phyloP scores from a whole-genome alignment of 192 early-diverging fungal genomes.

The Lunasporangiospora selenospora region DNA sequence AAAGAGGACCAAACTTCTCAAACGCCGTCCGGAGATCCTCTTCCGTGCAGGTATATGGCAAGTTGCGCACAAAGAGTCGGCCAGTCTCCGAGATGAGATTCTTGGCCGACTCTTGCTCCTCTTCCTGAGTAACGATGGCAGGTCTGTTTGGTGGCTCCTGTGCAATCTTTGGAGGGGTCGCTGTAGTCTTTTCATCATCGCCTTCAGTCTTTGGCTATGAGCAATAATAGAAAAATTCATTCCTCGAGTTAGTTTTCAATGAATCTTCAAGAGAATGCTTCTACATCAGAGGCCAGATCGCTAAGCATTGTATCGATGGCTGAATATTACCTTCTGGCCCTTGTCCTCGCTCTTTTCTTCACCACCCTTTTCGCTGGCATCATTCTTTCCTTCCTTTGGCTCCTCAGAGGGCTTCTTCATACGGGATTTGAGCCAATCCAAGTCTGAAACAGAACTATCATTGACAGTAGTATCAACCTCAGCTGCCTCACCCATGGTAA shows the following conservation, averaged over 20 bases:
- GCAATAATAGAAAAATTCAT: too few relatives aligned
- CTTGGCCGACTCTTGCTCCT: constrained; percentile 51
- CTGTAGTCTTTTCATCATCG: constrained; percentile 14
- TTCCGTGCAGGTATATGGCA: constrained; percentile 89
- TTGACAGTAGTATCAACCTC: constrained; percentile 51
- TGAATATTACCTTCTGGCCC: too few relatives aligned
- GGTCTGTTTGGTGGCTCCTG: constrained; percentile 41
- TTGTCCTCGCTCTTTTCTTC: background rate
- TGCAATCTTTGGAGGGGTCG: constrained; percentile 29
- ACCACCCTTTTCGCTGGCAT: background rate
- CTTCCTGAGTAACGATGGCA: constrained; percentile 46
- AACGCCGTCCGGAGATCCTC: constrained; percentile 87
- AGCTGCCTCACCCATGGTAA: constrained; percentile 56
- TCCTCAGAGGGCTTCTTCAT: constrained; percentile 59
- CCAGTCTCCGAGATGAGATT: constrained; percentile 93
- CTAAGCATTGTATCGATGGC: too few relatives aligned
- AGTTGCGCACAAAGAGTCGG: constrained; percentile 92
- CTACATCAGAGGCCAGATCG: too few relatives aligned
- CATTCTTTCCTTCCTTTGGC: constrained; percentile 17
- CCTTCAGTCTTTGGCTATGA: too few relatives aligned
- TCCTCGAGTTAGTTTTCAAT: background rate
- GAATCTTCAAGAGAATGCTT: too few relatives aligned
- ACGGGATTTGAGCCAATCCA: constrained; percentile 71
- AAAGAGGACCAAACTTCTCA: constrained; percentile 87
- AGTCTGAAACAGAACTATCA: constrained; percentile 57